phyloP scores from a whole-genome alignment of 2,329 filamentous ascomycete species.

The Pyricularia grisea region DNA sequence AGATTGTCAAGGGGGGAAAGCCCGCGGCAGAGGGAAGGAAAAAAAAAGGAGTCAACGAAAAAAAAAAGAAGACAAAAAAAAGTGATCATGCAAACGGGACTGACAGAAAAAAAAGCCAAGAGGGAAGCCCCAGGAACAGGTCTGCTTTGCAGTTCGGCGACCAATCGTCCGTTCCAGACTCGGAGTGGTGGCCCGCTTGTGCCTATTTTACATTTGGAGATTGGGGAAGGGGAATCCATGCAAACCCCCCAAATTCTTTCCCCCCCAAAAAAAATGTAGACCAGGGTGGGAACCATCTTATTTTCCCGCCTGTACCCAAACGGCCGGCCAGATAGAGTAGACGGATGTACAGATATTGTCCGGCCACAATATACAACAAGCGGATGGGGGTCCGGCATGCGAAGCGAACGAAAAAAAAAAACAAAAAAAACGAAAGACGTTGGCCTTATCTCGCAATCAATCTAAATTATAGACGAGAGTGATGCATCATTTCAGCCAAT shows the following conservation, averaged over 20 bases:
- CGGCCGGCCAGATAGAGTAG: background rate
- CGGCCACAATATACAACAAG: background rate
- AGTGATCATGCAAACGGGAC: background rate
- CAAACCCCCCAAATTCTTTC: background rate
- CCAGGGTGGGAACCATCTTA: background rate
- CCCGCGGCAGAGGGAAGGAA: background rate
- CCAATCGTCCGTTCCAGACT: conserved; percentile 10
- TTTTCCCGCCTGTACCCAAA: background rate
- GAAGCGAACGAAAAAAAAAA: background rate
- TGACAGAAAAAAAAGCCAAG: background rate
- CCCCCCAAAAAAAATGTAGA: background rate
- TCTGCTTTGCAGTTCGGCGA: background rate
- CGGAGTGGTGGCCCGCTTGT: conserved; percentile 11
- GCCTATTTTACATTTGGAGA: conserved; percentile 10
- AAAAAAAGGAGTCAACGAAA: background rate
- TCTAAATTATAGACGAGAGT: background rate
- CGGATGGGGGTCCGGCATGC: background rate
- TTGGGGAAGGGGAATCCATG: background rate
- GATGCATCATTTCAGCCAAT: background rate
- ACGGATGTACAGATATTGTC: background rate
- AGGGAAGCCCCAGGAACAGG: background rate
- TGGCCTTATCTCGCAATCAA: conserved; percentile 1
- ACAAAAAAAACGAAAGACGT: background rate
- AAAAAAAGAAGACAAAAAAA: background rate
- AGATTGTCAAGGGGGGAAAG: background rate